Evolutionary conservation across 371 early-diverging fungal species (phyloP).

Genomic region (Synchytrium microbalum): DNA sequence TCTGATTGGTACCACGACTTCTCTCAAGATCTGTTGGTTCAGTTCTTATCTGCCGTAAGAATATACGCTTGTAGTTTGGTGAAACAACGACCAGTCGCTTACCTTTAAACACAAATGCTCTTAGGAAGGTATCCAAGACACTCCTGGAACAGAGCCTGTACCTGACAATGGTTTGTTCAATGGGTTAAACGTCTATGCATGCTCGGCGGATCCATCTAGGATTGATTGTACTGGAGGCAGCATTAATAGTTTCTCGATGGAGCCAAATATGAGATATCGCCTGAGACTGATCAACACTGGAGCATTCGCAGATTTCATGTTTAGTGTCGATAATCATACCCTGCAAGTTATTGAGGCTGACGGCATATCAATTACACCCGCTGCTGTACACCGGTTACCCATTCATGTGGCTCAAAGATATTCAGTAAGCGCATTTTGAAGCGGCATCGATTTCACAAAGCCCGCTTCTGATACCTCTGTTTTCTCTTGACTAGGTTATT

Average conservation of each 20-base stretch:
- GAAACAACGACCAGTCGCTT: too few relatives aligned
- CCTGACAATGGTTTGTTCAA: neutral
- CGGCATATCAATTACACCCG: constrained; percentile 53
- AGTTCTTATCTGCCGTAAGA: neutral
- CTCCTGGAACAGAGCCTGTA: neutral
- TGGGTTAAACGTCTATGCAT: neutral
- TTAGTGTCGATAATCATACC: constrained; percentile 71
- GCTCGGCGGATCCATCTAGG: constrained; percentile 28
- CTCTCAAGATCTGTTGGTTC: constrained; percentile 27
- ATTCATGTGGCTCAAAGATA: constrained; percentile 29
- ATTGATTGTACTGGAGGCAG: constrained; percentile 33
- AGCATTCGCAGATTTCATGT: constrained; percentile 61
- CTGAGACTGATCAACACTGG: constrained; percentile 73
- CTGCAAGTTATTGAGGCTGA: constrained; percentile 76
- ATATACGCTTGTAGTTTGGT: neutral
- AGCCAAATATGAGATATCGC: constrained; percentile 73
- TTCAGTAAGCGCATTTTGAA: too few relatives aligned
- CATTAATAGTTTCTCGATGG: constrained; percentile 37
- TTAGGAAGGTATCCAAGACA: too few relatives aligned
- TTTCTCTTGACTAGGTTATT: too few relatives aligned
- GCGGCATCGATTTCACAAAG: too few relatives aligned
- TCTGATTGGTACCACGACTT: constrained; percentile 61
- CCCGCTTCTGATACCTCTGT: too few relatives aligned
- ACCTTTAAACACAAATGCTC: too few relatives aligned
- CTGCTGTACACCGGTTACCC: constrained; percentile 19